Evolutionary conservation across 169 alveolate genomes (phyloP).

Genomic region (Besnoitia besnoiti): DNA sequence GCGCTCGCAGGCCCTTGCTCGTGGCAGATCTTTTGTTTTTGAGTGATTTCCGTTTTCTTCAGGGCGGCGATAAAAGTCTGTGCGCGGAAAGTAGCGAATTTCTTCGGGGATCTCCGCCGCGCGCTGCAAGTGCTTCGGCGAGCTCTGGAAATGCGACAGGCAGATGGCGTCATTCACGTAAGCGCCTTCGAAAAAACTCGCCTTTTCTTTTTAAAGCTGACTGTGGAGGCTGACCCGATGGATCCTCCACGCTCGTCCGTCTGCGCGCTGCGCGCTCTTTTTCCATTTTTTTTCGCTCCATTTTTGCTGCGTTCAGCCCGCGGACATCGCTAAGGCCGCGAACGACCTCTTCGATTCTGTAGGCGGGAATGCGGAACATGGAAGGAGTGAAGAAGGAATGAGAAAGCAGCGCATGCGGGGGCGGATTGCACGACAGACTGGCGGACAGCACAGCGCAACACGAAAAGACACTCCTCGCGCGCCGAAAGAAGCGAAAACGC

Average conservation of each 20-base stretch:
- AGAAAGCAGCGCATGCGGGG: too few relatives aligned
- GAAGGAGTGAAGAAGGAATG: not conserved
- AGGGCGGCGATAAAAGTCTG: slow-evolving; percentile 82
- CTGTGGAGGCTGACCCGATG: too few relatives aligned
- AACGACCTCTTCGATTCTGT: slow-evolving; percentile 54
- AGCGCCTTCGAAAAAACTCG: not conserved
- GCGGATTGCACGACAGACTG: too few relatives aligned
- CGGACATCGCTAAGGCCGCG: slow-evolving; percentile 52
- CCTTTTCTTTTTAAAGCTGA: too few relatives aligned
- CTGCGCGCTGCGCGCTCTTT: not conserved
- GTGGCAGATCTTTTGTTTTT: not conserved
- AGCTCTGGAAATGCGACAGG: slow-evolving; percentile 3
- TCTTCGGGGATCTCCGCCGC: slow-evolving; percentile 82
- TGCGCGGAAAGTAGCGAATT: slow-evolving; percentile 84
- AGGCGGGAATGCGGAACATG: not conserved
- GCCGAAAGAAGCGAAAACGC: not conserved
- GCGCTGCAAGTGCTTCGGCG: slow-evolving; percentile 78
- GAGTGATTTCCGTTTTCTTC: not conserved
- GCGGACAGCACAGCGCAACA: not conserved
- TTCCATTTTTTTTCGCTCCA: not conserved
- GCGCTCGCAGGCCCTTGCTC: too few relatives aligned
- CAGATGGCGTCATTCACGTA: not conserved
- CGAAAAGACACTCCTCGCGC: too few relatives aligned
- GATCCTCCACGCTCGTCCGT: not conserved
- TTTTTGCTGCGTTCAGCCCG: slow-evolving; percentile 31